Evolutionary conservation across 164 flowering plant species (phyloP), one percentile per base, ranked within the genome.

Genomic region (Dillenia suffruticosa): DNA sequence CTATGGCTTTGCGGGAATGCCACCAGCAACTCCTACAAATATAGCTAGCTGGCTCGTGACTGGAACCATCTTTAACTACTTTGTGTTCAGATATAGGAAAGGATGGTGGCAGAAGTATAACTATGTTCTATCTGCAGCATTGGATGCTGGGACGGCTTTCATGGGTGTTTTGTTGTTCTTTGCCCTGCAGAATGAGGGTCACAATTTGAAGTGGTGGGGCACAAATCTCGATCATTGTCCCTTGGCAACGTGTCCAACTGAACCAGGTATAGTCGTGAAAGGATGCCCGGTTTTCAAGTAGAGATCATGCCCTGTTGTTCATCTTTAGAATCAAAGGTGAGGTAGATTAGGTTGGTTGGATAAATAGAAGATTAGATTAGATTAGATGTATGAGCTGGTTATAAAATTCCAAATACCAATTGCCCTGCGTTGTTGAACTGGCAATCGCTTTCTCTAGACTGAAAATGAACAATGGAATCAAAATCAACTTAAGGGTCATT

Each of bases 61-160:
- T 0, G 98, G 98, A 56, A 79, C 80, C 19, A 78, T 92, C 62
- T 92, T 92, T 81, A 89, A 92, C 81, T 92, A 70, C 73, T 83
- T 92, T 56, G 89, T 92, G 48, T 92, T 92, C 82, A 54, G 77
- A 48, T 84, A 82, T 69, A 64, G 76, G 64, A 92, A 86, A 56
- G 63, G 78, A 15, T 89, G 96, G 96, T 92, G 98, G 98, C 86
- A 89, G 83, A 89, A 72, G 45, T 87, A 92, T 59, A 92, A 92
- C 62, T 92, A 92, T 57, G 93, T 92, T 54, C 72, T 92, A 12
- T 92, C 96, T 5, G 98, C 98, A 15, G 98, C 96, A 15, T 54
- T 92, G 63, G 97, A 92, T 66, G 96, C 97, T 1, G 97, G 97
- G 49, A 92, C 97, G 9, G 96, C 97, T 51, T 92, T 92, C 81